A percentile compares a stretch with the other conserved stretches of the same genome.
phyloP scores from a whole-genome alignment of 2,329 filamentous ascomycete genomes.

The Monosporascus sp. region DNA sequence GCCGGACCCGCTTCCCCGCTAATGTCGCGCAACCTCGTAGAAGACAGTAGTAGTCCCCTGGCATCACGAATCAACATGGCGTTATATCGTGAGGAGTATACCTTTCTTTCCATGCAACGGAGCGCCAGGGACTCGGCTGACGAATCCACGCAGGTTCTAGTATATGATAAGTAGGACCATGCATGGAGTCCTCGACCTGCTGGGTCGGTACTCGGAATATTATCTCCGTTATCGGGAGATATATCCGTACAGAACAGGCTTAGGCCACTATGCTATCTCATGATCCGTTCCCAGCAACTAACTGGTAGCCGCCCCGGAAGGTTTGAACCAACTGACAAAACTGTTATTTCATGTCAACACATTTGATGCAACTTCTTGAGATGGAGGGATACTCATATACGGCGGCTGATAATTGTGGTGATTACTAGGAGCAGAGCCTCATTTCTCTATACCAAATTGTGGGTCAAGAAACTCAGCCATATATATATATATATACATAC shows the following conservation, averaged over 20 bases:
- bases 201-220: not conserved
- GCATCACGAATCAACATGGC: too few species aligned
- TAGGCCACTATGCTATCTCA: not conserved
- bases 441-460: not conserved
- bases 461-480: too few species aligned
- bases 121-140: not conserved
- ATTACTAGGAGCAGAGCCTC: too few species aligned
- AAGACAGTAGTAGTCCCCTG: too few species aligned
- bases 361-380: not conserved
- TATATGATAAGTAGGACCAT: not conserved
- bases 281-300: not conserved
- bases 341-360: not conserved
- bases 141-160: not conserved
- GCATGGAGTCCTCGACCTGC: not conserved
- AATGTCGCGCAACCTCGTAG: too few species aligned
- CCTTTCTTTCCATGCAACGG: too few species aligned
- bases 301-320: not conserved
- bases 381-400: not conserved
- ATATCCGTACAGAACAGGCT: not conserved
- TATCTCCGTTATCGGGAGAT: not conserved
- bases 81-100: not conserved
- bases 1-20: too few species aligned
- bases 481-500: too few species aligned
- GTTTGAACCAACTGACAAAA: not conserved
- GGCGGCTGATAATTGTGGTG: too few species aligned